Percentiles rank a stretch among this genome's conserved stretches.
Evolutionary conservation across 306 rosid genomes (phyloP).

Genomic region (Sesbania bispinosa): DNA sequence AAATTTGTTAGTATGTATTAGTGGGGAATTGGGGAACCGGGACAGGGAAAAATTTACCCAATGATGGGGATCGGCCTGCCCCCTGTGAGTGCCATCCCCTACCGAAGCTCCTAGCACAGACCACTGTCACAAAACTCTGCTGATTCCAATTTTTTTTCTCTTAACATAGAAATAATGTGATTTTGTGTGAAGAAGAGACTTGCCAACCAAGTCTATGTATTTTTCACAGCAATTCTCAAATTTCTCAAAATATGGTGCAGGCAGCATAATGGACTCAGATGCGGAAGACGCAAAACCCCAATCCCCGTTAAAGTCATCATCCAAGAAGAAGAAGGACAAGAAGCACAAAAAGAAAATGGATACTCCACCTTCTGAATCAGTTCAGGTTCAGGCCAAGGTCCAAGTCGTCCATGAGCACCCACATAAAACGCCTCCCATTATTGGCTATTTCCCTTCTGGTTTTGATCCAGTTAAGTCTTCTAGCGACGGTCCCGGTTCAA

Average conservation of each 20-base stretch:
- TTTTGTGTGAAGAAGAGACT: no score
- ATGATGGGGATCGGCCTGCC: no score
- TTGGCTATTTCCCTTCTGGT: constrained; percentile 84
- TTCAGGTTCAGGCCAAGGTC: constrained; percentile 38
- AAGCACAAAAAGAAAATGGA: constrained; percentile 32
- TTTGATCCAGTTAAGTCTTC: constrained; percentile 44
- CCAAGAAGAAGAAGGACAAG: constrained; percentile 32
- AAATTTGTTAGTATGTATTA: no score
- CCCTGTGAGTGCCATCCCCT: no score
- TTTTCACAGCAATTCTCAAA: neutral
- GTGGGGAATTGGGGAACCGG: no score
- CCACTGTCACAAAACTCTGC: no score
- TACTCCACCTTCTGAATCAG: neutral
- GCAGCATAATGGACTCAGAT: constrained; percentile 49
- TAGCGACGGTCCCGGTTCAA: neutral
- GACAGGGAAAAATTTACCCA: no score
- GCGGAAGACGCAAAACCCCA: constrained; percentile 27
- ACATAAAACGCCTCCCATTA: constrained; percentile 46
- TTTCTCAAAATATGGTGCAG: neutral
- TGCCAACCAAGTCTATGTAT: no score
- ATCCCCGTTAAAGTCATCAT: neutral
- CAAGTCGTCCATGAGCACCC: constrained; percentile 43
- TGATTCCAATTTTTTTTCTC: no score
- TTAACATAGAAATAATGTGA: no score
- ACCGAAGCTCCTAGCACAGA: no score